phyloP scores from a whole-genome alignment of 2,329 filamentous ascomycete genomes.

The Colletotrichum limetticola region DNA sequence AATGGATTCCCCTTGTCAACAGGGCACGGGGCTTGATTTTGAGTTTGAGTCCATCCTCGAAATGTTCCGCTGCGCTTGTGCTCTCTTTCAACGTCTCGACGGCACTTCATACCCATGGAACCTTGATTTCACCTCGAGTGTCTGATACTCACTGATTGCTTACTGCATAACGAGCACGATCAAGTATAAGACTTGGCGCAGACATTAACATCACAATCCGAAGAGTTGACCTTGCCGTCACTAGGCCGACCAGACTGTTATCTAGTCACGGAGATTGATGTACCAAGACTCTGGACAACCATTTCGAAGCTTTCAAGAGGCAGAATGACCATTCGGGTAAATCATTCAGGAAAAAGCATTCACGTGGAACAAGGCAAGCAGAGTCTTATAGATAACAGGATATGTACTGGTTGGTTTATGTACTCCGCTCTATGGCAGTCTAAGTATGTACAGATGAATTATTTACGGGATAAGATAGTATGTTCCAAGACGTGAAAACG shows the following conservation, averaged over 20 bases:
- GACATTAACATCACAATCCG: too few relatives aligned
- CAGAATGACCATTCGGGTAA: too few relatives aligned
- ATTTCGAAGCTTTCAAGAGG: not conserved
- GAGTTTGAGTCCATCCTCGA: constrained; percentile 17
- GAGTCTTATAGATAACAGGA: not conserved
- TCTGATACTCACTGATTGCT: not conserved
- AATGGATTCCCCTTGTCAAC: not conserved
- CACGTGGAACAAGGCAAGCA: too few relatives aligned
- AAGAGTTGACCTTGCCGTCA: too few relatives aligned
- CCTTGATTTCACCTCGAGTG: not conserved
- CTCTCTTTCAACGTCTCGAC: not conserved
- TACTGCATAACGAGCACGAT: not conserved
- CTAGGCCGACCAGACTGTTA: not conserved
- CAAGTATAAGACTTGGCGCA: too few relatives aligned
- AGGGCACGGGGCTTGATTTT: not conserved
- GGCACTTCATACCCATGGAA: not conserved
- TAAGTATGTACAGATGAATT: constrained; percentile 16
- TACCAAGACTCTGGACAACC: too few relatives aligned
- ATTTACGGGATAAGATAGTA: not conserved
- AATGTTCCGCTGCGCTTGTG: constrained; percentile 19
- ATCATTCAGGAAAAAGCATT: too few relatives aligned
- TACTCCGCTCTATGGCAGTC: constrained; percentile 15
- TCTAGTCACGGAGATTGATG: too few relatives aligned
- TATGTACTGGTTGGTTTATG: constrained; percentile 9
- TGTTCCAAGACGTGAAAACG: not conserved